Base-by-base conservation (phyloP, 306 rosid genomes). In the Rosa multiflora region DNA sequence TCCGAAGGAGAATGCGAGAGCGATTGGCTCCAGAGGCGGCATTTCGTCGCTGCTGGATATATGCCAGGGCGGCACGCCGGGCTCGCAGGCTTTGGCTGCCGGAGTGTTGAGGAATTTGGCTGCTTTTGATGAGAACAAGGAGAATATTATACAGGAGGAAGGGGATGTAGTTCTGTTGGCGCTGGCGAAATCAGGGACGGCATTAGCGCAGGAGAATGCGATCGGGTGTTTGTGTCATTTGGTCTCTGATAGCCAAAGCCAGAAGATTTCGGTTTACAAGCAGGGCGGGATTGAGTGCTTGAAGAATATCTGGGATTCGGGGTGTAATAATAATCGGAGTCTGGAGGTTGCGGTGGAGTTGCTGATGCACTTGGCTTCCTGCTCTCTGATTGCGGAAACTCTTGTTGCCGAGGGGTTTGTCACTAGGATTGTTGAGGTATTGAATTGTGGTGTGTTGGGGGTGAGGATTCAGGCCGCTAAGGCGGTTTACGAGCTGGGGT, bases 11-110 rank as follows among this genome's bases (percentile, higher is more conserved):
- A 92, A 95, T 80, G 99, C 98, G 0, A 84, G 94, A 26, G 93
- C 97, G 2, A 89, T 92, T 56, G 94, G 97, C 17, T 94, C 94
- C 9, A 83, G 99, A 73, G 98, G 98, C 40, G 98, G 98, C 70
- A 83, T 95, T 85, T 85, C 94, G 13, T 91, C 97, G n/a, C 90
- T 95, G 35, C 78, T 95, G 73, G 98, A 91, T 83, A 95, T 95
- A 80, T 95, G 98, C 75, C 88, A 88, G 80, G 90, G 82, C 10
- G 99, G 99, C 6, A 91, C 99, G 2, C 97, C 98, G 7, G 96
- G 92, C 37, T 89, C 99, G 1, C 99, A 91, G 55, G 97, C 96
- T 3, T 87, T 87, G 2, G 98, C 99, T 0, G 98, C 98, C 1
- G 91, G 87, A 11, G 96, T 95, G 64, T 62, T 95, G 79, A 83